Percentiles rank a stretch among this genome's conserved stretches.
Conservation (phyloP, 1,139 yeast species). For the Spencermartinsiella ligniputridi region DNA sequence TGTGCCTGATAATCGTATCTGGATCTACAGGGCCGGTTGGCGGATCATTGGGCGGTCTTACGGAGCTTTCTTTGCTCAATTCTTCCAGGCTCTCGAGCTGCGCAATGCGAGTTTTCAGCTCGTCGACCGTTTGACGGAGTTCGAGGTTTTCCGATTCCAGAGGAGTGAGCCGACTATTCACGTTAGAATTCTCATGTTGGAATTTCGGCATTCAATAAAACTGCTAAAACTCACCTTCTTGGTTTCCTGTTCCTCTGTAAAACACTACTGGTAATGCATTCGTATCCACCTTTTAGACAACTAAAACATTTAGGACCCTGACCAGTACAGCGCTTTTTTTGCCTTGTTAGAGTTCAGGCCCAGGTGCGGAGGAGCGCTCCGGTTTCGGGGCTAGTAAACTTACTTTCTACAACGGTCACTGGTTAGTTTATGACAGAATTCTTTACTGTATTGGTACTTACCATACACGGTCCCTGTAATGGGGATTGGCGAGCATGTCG, state of each 20-base stretch:
- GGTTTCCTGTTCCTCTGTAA: not conserved
- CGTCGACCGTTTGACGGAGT: not conserved
- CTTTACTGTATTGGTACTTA: not conserved
- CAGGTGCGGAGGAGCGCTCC: no score
- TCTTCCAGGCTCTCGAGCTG: constrained; percentile 1
- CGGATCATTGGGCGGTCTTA: not conserved
- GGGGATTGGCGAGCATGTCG: not conserved
- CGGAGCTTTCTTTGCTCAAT: not conserved
- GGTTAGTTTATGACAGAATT: not conserved
- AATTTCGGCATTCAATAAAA: no score
- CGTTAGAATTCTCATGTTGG: not conserved
- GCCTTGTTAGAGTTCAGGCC: not conserved
- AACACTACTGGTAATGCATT: not conserved
- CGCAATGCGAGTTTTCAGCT: not conserved
- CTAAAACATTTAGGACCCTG: not conserved
- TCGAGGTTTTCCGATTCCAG: not conserved
- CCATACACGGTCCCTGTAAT: not conserved
- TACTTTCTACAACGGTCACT: constrained; percentile 1
- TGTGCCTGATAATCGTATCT: constrained; percentile 3
- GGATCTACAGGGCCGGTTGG: not conserved
- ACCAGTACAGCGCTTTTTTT: not conserved
- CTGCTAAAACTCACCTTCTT: not conserved
- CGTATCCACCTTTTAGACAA: constrained; percentile 1
- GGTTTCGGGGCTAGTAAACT: no score
- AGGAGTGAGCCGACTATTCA: not conserved